Conservation (phyloP, 805 yeast genomes). For the Ogataea chonburiensis region DNA sequence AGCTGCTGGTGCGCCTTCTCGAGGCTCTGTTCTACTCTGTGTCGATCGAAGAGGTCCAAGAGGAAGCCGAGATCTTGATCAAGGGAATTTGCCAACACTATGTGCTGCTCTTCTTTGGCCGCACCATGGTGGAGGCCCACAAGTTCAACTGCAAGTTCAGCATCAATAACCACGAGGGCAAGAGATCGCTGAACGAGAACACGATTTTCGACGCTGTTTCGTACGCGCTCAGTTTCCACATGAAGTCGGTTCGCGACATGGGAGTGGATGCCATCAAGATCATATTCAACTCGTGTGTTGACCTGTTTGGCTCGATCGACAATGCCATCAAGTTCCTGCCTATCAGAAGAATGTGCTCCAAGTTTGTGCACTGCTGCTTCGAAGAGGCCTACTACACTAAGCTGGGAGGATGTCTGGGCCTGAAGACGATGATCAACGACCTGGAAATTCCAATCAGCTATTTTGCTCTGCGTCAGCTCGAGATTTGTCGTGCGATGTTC, state of each 20-base stretch:
- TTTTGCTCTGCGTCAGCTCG: conserved; percentile 77
- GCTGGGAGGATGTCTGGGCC: conserved; percentile 85
- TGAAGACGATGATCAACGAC: conserved; percentile 69
- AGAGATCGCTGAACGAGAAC: conserved; percentile 63
- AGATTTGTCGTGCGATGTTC: conserved; percentile 79
- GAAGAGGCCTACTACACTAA: conserved; percentile 85
- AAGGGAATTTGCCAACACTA: conserved; percentile 74
- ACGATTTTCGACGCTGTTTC: conserved; percentile 73
- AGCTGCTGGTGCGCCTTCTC: conserved; percentile 59
- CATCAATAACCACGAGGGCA: conserved; percentile 78
- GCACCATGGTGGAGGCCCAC: conserved; percentile 65
- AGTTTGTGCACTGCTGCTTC: conserved; percentile 87
- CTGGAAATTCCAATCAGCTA: conserved; percentile 66
- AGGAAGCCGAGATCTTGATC: conserved; percentile 63
- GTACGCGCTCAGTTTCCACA: conserved; percentile 77
- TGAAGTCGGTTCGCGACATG: conserved; percentile 62
- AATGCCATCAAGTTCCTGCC: conserved; percentile 71
- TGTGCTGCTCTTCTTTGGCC: conserved; percentile 72
- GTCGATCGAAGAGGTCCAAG: conserved; percentile 67
- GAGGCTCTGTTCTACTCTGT: conserved; percentile 75
- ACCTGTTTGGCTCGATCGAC: conserved; percentile 65
- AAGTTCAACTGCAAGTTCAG: conserved; percentile 69
- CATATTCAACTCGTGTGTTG: conserved; percentile 58
- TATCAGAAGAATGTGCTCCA: conserved; percentile 71
- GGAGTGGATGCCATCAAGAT: conserved; percentile 67